Base-by-base conservation (phyloP, 176 grass and related monocot species). In the Leersia perrieri region DNA sequence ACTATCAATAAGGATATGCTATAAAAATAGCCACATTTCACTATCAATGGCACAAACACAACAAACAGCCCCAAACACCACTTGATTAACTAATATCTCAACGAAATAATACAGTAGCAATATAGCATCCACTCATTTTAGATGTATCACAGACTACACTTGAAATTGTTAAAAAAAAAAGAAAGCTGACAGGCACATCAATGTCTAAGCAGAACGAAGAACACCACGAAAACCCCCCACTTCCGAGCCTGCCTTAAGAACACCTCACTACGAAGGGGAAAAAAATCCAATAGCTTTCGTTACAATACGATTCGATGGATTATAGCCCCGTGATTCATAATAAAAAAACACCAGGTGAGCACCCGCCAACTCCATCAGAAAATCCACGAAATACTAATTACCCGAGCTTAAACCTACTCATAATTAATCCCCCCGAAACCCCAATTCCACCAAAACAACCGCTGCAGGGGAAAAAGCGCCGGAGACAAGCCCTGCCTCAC, bases 401-500 rank as follows among this genome's bases (percentile, higher is more conserved):
- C 33, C 51, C 22, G 11, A 70, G 77, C 82, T 20, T 57, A 60
- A 60, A 85, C 71, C 77, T 85, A 84, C 82, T 35, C 36, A 44
- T 39, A 89, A 83, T 75, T 58, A 35, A 73, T 70, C 60, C 23
- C 26, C 26, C 30, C 71, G 42, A 63, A 44, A 83, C 80, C 80
- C 40, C 39, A 83, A 87, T 83, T 83, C 64, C 80, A 25, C 75
- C 41, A 41, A 49, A 64, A 81, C 12, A 14, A 68, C 29, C 35
- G 14, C 33, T n/a, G 38, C 39, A 4, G n/a, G 22, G 28, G 1
- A 4, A 15, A 74, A 75, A 25, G 53, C 53, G 20, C 1, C 1
- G 8, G 22, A 22, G 75, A n/a, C n/a, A 77, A 89, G 11, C 45
- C 76, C n/a, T n/a, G n/a, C n/a, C 87, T 78, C 70, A 84, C 91